Base-by-base conservation (phyloP, 2,329 filamentous ascomycete species). In the Madurella fahalii region DNA sequence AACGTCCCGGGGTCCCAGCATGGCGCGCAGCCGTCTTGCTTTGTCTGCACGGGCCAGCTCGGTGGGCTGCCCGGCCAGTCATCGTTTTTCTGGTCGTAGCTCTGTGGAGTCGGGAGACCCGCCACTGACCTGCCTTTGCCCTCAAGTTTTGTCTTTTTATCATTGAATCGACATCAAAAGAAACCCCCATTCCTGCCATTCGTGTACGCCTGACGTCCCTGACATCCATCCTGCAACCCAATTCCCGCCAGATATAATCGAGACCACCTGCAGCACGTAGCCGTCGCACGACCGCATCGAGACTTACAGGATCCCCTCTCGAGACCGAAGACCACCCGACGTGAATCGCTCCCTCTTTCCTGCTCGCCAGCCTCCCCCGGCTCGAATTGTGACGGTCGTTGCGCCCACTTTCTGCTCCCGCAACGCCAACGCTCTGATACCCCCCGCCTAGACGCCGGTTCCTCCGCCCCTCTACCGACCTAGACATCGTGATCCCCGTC, bases 61-160 rank as follows among this genome's bases (percentile, higher is more conserved):
- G 44, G 56, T 52, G 56, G 56, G 49, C 47, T 55, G 46, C 46
- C 40, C 18, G 32, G 50, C 50, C 58, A 56, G 57, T 60, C 59
- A 57, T 54, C 55, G 31, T 18, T 52, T 54, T 55, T 61, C 54
- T 56, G 52, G 48, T 34, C 52, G 48, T 57, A 46, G 48, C 50
- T 42, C 52, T 52, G 58, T 57, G 57, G 61, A 57, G 60, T 43
- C 37, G 32, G 41, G 41, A 42, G 61, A 63, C 61, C 63, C 61
- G 61, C 63, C 63, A 61, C 58, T 58, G 41, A 11, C 48, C 47
- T 58, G 53, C 43, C 56, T 59, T 50, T 57, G 54, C 53, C 53
- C 58, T 64, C 58, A 60, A 63, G 62, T 61, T 57, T 60, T 63
- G 56, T 61, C 60, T 58, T 61, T 64, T 63, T 61, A 58, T 54